Evolutionary conservation across 306 rosid species (phyloP).

Genomic region (Cyclanthera cordifolia): DNA sequence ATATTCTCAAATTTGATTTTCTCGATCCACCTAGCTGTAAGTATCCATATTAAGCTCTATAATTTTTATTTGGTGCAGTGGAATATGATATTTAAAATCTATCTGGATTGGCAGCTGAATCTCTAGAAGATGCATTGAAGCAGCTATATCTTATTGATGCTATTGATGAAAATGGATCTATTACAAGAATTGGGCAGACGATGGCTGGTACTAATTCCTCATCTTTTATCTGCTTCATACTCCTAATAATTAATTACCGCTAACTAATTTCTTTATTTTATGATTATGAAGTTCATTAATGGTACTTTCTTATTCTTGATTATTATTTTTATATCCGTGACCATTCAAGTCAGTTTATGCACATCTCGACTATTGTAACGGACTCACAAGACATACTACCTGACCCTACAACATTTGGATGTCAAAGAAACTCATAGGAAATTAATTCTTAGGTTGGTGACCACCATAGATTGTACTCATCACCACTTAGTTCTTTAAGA

Average conservation of each 20-base stretch:
- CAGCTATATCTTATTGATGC: slow-evolving; percentile 87
- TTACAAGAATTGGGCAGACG: slow-evolving; percentile 68
- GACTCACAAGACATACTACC: no score
- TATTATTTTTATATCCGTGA: no score
- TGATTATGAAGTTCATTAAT: neutral
- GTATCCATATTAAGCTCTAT: slow-evolving; percentile 5
- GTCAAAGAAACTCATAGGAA: no score
- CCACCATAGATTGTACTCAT: no score
- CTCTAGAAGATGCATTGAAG: slow-evolving; percentile 88
- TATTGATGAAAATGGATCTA: slow-evolving; percentile 69
- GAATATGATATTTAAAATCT: slow-evolving; percentile 18
- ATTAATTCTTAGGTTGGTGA: no score
- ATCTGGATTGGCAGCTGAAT: slow-evolving; percentile 56
- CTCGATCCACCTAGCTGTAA: slow-evolving; percentile 81
- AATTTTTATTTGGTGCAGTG: neutral
- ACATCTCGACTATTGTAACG: no score
- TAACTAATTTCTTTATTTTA: neutral
- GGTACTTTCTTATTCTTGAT: neutral
- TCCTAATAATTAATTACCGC: neutral
- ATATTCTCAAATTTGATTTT: slow-evolving; percentile 83
- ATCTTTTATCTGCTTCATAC: slow-evolving; percentile 12
- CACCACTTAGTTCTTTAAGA: no score
- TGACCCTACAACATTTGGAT: no score
- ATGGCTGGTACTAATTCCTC: slow-evolving; percentile 73
- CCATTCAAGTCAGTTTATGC: no score